phyloP scores from a whole-genome alignment of 1,284 basidiomycete genomes.

The Irpex sp. region DNA sequence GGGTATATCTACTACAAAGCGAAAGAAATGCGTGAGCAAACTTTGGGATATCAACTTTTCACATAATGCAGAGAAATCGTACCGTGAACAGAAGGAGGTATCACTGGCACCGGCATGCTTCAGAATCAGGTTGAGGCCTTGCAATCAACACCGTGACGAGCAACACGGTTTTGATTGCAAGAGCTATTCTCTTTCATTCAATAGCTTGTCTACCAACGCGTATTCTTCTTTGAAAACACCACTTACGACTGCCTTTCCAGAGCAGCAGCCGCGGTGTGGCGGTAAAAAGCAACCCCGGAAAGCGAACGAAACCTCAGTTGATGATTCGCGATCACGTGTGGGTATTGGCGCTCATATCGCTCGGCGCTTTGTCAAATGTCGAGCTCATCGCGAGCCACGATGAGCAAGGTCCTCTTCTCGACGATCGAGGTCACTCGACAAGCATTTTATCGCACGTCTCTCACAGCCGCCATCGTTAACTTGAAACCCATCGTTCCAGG shows the following conservation, averaged over 20 bases:
- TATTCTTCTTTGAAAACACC: no score
- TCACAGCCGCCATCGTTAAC: constrained; percentile 86
- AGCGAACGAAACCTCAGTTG: neutral
- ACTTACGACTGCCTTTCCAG: no score
- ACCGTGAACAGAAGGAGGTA: no score
- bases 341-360: neutral
- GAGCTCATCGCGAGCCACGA: constrained; percentile 14
- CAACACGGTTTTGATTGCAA: neutral
- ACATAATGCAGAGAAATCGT: no score
- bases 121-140: no score
- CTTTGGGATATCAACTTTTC: no score
- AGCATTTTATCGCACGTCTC: constrained; percentile 69
- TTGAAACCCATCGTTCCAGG: constrained; percentile 91
- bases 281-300: neutral
- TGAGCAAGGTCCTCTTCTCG: constrained; percentile 65
- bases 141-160: no score
- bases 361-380: neutral
- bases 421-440: constrained; percentile 83
- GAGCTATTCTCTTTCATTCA: no score
- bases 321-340: neutral
- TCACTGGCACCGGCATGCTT: no score
- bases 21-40: no score
- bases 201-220: neutral
- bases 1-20: no score
- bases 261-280: neutral